Evolutionary conservation across 768 basidiomycete species (phyloP), one percentile per base, ranked within the genome.

Genomic region (Boletus speciosus): DNA sequence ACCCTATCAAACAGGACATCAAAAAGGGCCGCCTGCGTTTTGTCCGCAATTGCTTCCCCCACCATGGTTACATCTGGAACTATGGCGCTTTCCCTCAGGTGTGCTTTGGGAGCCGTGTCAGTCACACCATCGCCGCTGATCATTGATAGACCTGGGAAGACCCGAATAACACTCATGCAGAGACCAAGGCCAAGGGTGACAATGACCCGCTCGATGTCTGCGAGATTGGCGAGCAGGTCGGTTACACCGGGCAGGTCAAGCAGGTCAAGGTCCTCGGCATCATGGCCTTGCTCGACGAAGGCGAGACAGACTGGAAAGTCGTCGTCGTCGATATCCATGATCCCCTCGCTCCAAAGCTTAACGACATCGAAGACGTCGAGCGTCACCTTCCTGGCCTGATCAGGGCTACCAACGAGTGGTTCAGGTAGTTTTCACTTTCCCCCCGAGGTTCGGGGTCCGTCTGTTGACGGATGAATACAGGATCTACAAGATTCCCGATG

Each of bases 61-160:
- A 99, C 80, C 95, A 98, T 71, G 96, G 97, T 36, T 95, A 98
- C 81, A 94, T 99, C 80, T 99, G 97, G 97, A 99, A 99, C 82
- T 99, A 99, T 69, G 96, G 96, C 66, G 94, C 95, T 55, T 97
- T 99, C 85, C 96, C 96, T 57, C 93, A 96, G 84, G 93, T 88
- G 52, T 45, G 83, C 39, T 19, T 15, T 43, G 16, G 9, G 10
- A 41, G 4, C 38, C 31, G 10, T 39, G 29, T 27, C 32, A 14
- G 16, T 29, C 32, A 23, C 31, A 29, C 31, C 9, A 48, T 38
- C 41, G 8, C 34, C 19, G 11, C 43, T 41, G 31, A 54, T 41
- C 21, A n/a, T 23, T 15, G 27, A 6, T 59, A 98, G 92, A 98
- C 97, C 39, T 99, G 97, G 97, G 97, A 99, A 71, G 97, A 98